Conservation (phyloP, 805 yeast species). For the Schizosaccharomyces lindneri region DNA sequence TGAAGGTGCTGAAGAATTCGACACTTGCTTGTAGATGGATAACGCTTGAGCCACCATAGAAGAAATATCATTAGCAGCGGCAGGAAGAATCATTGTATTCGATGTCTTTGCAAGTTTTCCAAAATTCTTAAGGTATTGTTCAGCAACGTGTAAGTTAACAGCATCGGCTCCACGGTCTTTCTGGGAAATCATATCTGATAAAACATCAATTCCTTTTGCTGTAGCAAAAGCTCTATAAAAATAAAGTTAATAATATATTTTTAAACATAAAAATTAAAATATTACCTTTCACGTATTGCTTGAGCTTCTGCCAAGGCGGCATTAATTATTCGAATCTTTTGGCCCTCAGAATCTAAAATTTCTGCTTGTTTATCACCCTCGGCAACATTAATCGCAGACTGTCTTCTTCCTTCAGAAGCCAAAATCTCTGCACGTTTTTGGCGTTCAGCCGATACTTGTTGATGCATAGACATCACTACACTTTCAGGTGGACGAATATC, state of each 20-base stretch:
- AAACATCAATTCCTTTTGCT: slow-evolving; percentile 37
- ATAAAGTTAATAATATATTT: neutral
- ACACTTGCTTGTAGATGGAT: slow-evolving; percentile 37
- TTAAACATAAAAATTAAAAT: neutral
- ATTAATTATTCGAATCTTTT: slow-evolving; percentile 34
- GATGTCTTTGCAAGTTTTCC: slow-evolving; percentile 61
- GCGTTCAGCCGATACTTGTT: slow-evolving; percentile 71
- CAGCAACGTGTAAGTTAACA: slow-evolving; percentile 56
- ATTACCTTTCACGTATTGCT: slow-evolving; percentile 20
- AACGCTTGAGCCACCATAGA: slow-evolving; percentile 53
- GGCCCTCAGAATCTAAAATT: slow-evolving; percentile 55
- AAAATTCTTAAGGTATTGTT: slow-evolving; percentile 59
- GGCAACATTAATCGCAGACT: slow-evolving; percentile 55
- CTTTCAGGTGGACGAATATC: slow-evolving; percentile 73
- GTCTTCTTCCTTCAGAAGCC: slow-evolving; percentile 66
- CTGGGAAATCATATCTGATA: slow-evolving; percentile 41
- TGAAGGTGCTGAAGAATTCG: neutral
- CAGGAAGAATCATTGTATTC: slow-evolving; percentile 54
- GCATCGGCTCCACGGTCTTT: slow-evolving; percentile 56
- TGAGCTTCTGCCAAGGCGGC: slow-evolving; percentile 53
- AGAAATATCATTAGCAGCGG: slow-evolving; percentile 50
- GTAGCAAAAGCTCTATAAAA: slow-evolving; percentile 40
- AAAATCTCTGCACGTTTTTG: slow-evolving; percentile 69
- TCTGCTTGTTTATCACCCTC: slow-evolving; percentile 55
- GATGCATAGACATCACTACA: slow-evolving; percentile 74